Conservation (phyloP, 2,329 filamentous ascomycete genomes). For the Paradendryphiella salina region DNA sequence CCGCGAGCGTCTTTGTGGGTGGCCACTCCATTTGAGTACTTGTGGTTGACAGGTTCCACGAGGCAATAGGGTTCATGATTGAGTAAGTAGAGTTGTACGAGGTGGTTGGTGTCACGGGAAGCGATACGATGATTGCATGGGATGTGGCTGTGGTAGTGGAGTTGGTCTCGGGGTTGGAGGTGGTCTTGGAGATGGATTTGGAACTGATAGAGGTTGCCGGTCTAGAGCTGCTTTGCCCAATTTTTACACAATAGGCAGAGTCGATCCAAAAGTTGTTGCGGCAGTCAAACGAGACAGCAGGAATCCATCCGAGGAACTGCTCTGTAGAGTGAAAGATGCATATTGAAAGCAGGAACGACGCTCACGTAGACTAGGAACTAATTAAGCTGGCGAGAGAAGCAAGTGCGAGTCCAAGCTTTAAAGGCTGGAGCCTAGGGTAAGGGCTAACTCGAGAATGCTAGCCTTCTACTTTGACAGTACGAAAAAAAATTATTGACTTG, state of each 20-base stretch:
- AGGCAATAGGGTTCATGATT: neutral
- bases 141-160: neutral
- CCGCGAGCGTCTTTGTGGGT: constrained; percentile 1
- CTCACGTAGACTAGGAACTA: no score
- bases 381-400: no score
- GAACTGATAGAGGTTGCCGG: neutral
- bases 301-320: neutral
- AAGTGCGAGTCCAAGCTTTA: no score
- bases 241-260: constrained; percentile 1
- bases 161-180: no score
- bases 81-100: constrained; percentile 3
- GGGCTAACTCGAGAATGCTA: no score
- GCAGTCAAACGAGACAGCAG: neutral
- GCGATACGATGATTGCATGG: neutral
- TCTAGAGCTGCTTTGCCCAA: neutral
- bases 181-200: neutral
- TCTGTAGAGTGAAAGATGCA: no score
- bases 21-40: neutral
- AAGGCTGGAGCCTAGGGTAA: no score
- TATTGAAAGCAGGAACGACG: no score
- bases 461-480: no score
- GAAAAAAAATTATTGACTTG: no score
- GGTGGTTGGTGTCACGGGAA: neutral
- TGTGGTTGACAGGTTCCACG: constrained; percentile 1
- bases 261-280: constrained; percentile 1